Evolutionary conservation across 176 grass and related monocot species (phyloP).

Genomic region (Oryza glaberrima): DNA sequence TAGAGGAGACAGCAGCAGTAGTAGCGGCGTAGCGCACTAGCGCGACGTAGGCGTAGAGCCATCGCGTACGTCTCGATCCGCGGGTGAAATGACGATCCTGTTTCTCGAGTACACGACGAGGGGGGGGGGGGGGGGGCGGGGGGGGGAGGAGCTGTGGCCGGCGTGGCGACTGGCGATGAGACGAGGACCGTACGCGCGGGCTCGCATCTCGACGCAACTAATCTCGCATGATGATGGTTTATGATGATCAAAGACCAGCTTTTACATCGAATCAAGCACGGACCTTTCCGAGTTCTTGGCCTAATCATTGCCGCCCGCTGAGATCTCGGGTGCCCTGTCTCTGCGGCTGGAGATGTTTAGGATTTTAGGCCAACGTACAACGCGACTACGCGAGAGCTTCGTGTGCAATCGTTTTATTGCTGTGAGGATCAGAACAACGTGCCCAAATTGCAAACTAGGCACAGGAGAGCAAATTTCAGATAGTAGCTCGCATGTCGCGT

Average conservation of each 20-base stretch:
- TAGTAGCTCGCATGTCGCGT: too few species aligned
- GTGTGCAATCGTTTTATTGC: background rate
- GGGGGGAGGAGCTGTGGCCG: background rate
- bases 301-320: slow-evolving; percentile 41
- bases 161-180: background rate
- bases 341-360: background rate
- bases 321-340: slow-evolving; percentile 40
- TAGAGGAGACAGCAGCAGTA: background rate
- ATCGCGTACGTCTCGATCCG: background rate
- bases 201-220: slow-evolving; percentile 42
- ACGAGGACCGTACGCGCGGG: background rate
- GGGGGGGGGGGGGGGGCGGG: background rate
- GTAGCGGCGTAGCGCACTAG: too few species aligned
- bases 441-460: too few species aligned
- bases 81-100: background rate
- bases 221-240: slow-evolving; percentile 38
- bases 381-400: background rate
- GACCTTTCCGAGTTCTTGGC: slow-evolving; percentile 46
- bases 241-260: slow-evolving; percentile 46
- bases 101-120: too few species aligned
- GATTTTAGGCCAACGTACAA: background rate
- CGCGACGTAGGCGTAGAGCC: background rate
- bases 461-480: too few species aligned
- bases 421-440: too few species aligned
- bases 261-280: slow-evolving; percentile 29